phyloP scores from a whole-genome alignment of 2,329 filamentous ascomycete genomes.

The Colletotrichum gloeosporioides region DNA sequence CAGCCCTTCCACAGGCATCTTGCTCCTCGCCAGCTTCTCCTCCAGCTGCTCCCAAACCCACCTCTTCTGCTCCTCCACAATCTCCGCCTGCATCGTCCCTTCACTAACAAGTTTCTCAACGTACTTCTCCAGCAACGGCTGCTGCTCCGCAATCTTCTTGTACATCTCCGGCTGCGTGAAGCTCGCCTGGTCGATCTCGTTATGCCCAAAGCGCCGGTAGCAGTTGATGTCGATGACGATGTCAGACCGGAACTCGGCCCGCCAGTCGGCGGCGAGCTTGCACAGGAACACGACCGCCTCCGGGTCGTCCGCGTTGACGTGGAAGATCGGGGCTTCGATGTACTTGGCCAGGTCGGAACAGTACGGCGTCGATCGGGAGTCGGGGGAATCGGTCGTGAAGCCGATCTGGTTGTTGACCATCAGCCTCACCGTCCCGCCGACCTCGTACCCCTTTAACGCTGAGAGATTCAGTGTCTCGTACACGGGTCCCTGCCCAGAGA shows the following conservation, averaged over 20 bases:
- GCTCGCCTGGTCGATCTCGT: constrained; percentile 98
- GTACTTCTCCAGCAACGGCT: constrained; percentile 87
- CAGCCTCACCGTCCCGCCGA: constrained; percentile 94
- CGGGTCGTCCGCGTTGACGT: constrained; percentile 98
- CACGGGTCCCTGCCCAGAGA: constrained; percentile 94
- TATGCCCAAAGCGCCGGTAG: constrained; percentile 98
- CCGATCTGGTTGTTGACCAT: constrained; percentile 99
- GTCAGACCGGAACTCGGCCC: constrained; percentile 97
- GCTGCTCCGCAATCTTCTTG: constrained; percentile 89
- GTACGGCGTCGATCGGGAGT: constrained; percentile 95
- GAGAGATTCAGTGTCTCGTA: constrained; percentile 99
- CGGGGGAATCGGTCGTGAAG: constrained; percentile 97
- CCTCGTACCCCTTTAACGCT: constrained; percentile 92
- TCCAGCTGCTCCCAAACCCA: constrained; percentile 99
- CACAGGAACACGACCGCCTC: constrained; percentile 98
- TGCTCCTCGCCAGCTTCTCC: constrained; percentile 95
- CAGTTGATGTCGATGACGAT: constrained; percentile 98
- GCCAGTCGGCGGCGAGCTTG: constrained; percentile 96
- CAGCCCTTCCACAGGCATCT: constrained; percentile 86
- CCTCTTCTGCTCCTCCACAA: constrained; percentile 97
- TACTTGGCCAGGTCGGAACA: constrained; percentile 99
- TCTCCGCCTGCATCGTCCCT: constrained; percentile 93
- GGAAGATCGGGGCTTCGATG: constrained; percentile 97
- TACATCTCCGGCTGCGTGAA: constrained; percentile 99
- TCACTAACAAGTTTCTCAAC: constrained; percentile 88